Percentiles rank a stretch among this genome's conserved stretches.
Evolutionary conservation across 1,139 yeast species (phyloP).

Genomic region (Kluyveromyces marxianus): DNA sequence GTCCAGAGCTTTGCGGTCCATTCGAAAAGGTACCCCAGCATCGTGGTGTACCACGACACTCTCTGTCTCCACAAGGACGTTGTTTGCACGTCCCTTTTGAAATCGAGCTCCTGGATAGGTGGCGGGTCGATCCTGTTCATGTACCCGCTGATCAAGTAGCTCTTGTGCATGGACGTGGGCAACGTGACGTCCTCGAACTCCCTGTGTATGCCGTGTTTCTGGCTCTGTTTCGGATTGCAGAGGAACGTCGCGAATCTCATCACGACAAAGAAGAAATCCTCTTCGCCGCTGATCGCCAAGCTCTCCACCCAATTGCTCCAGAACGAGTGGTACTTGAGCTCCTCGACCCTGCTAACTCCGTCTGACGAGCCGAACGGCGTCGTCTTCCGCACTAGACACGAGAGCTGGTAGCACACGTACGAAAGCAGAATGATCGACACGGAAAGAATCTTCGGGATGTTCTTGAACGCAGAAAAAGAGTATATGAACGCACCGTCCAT

Average conservation of each 20-base stretch:
- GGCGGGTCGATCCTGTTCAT: conserved; percentile 17
- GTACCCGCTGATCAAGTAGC: conserved; percentile 27
- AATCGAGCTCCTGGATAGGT: conserved; percentile 14
- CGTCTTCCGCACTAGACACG: conserved; percentile 19
- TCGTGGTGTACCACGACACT: conserved; percentile 1
- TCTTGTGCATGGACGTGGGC: conserved; percentile 13
- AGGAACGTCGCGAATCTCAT: conserved; percentile 23
- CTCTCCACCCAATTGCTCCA: conserved; percentile 27
- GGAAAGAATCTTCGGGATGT: conserved; percentile 21
- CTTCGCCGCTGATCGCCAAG: conserved; percentile 29
- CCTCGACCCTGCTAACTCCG: conserved; percentile 11
- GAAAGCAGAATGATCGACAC: conserved; percentile 17
- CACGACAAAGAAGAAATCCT: conserved; percentile 25
- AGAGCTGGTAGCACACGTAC: conserved; percentile 15
- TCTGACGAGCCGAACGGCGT: conserved; percentile 12
- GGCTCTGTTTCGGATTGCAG: conserved; percentile 20
- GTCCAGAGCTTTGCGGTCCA: conserved; percentile 2
- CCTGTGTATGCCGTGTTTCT: conserved; percentile 19
- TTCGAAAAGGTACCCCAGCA: background rate
- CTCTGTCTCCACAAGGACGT: conserved; percentile 7
- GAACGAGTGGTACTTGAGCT: conserved; percentile 23
- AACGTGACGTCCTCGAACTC: conserved; percentile 15
- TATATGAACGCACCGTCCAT: conserved; percentile 11
- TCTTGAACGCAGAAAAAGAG: conserved; percentile 15
- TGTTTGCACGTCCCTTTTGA: conserved; percentile 10